A percentile compares a stretch with the other conserved stretches of the same genome.
Evolutionary conservation across 139 green algal genomes (phyloP).

Genomic region (Deuterostichococcus epilithicus): DNA sequence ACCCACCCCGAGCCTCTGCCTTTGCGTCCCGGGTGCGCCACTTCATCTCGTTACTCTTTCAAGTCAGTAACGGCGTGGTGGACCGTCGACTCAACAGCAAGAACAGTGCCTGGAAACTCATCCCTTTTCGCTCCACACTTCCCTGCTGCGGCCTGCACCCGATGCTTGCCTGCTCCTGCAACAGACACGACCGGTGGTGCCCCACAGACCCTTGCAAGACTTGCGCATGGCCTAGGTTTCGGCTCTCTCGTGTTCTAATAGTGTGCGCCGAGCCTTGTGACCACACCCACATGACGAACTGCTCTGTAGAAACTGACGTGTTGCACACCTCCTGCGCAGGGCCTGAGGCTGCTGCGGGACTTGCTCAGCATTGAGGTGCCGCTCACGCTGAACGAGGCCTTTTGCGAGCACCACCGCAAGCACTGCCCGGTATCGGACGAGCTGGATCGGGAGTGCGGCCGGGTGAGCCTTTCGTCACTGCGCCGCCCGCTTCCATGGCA

Average conservation of each 20-base stretch:
- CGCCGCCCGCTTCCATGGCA: too few relatives aligned
- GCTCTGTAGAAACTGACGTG: not conserved
- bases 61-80: not conserved
- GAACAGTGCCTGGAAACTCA: too few relatives aligned
- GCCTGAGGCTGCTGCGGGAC: constrained; percentile 49
- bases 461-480: constrained; percentile 33
- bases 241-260: not conserved
- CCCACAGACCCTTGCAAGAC: too few relatives aligned
- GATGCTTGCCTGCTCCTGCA: too few relatives aligned
- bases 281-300: not conserved
- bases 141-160: too few relatives aligned
- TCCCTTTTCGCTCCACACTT: too few relatives aligned
- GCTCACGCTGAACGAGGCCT: constrained; percentile 70
- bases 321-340: constrained; percentile 3
- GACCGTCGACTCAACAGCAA: not conserved
- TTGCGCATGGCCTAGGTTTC: not conserved
- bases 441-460: constrained; percentile 55
- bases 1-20: constrained; percentile 13
- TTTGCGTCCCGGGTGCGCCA: constrained; percentile 2
- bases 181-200: too few relatives aligned
- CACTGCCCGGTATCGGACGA: constrained; percentile 59
- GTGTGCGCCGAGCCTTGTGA: not conserved
- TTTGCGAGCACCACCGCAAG: constrained; percentile 69
- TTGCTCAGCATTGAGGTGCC: constrained; percentile 67
- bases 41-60: not conserved